Evolutionary conservation across 1,139 yeast species (phyloP).

Genomic region (Hansenula lynferdii): DNA sequence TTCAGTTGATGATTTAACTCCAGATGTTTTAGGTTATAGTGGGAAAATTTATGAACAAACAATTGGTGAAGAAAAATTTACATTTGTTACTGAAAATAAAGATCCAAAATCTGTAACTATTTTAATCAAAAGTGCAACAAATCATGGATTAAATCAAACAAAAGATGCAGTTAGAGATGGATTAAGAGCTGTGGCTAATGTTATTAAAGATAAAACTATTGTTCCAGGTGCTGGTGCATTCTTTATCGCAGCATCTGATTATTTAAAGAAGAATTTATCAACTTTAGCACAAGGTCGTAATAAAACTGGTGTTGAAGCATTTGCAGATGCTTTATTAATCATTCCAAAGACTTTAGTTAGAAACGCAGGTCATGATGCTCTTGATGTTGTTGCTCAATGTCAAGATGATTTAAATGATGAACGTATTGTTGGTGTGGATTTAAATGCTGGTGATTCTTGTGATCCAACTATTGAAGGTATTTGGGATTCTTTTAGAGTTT

Average conservation of each 20-base stretch:
- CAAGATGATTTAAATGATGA: conserved; percentile 88
- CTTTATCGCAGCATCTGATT: conserved; percentile 75
- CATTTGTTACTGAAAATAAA: conserved; percentile 88
- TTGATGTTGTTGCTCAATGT: conserved; percentile 83
- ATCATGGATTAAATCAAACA: conserved; percentile 83
- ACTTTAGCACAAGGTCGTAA: conserved; percentile 75
- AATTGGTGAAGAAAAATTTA: conserved; percentile 95
- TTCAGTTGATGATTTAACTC: conserved; percentile 90
- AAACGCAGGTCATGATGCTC: conserved; percentile 91
- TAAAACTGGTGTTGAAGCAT: conserved; percentile 89
- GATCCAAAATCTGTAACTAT: conserved; percentile 92
- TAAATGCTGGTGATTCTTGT: conserved; percentile 90
- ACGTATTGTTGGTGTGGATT: conserved; percentile 84
- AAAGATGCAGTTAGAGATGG: conserved; percentile 98
- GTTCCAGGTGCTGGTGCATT: conserved; percentile 98
- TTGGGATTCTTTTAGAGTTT: conserved; percentile 93
- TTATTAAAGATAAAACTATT: conserved; percentile 75
- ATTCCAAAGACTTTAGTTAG: conserved; percentile 91
- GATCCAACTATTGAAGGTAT: conserved; percentile 93
- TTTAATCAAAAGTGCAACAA: conserved; percentile 89
- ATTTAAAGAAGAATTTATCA: conserved; percentile 48
- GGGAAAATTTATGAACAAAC: conserved; percentile 91
- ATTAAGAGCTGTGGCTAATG: conserved; percentile 89
- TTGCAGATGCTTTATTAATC: conserved; percentile 84
- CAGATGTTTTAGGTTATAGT: conserved; percentile 81